Conservation (phyloP, 2,329 filamentous ascomycete species). For the Sclerotinia trifoliorum region DNA sequence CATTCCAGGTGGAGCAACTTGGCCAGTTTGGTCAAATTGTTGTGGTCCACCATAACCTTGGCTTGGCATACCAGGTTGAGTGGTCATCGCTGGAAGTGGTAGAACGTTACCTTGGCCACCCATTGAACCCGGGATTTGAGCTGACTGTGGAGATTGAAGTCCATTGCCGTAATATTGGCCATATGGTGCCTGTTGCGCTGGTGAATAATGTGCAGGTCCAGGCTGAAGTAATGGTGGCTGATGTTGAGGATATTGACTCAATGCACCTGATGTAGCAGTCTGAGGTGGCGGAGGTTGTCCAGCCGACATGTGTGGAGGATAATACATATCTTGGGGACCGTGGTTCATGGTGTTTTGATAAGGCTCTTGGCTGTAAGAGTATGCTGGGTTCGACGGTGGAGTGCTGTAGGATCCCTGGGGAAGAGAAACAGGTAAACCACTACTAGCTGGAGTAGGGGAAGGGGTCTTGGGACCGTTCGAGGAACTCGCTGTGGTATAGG, state of each 20-base stretch:
- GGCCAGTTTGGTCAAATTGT: conserved; percentile 79
- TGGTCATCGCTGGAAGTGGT: conserved; percentile 58
- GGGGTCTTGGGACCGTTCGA: conserved; percentile 72
- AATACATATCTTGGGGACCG: conserved; percentile 79
- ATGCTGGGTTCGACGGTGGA: conserved; percentile 43
- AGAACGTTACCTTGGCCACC: conserved; percentile 64
- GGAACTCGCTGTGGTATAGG: conserved; percentile 51
- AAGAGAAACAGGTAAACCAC: conserved; percentile 45
- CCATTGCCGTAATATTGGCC: conserved; percentile 74
- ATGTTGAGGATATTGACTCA: conserved; percentile 73
- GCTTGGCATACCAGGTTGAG: conserved; percentile 49
- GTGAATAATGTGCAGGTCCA: conserved; percentile 66
- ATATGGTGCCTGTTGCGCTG: conserved; percentile 52
- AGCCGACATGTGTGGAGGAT: conserved; percentile 74
- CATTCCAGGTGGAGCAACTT: conserved; percentile 88
- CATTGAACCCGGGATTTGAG: conserved; percentile 69
- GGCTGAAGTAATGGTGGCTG: conserved; percentile 75
- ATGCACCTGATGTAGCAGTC: conserved; percentile 69
- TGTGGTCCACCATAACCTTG: conserved; percentile 51
- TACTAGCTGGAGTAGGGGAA: conserved; percentile 62
- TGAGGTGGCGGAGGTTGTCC: conserved; percentile 73
- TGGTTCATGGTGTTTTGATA: conserved; percentile 72
- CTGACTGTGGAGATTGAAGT: conserved; percentile 74
- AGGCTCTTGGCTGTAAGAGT: conserved; percentile 43
- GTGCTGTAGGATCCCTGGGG: conserved; percentile 40